These are phyloP conservation scores for Phytomonas francai DNA, from an alignment of 208 protist genomes.

Conservation along the genomic window DNA sequence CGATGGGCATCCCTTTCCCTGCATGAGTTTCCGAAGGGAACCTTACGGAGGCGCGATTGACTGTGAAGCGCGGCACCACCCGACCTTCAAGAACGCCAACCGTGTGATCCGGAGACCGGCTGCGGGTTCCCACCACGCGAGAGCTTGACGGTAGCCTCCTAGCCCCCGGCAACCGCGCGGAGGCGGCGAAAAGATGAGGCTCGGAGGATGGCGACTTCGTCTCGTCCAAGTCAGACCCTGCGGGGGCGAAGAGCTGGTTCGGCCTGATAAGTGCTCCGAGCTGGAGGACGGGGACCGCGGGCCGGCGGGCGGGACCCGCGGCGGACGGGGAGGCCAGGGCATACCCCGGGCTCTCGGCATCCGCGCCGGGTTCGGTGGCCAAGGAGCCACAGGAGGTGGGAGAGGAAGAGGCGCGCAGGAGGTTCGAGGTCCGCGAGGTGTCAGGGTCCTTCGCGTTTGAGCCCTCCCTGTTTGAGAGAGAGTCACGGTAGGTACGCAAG, in stretches of 20 bases:
- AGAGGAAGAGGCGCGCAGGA: no score
- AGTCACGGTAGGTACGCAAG: background rate
- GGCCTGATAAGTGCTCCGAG: background rate
- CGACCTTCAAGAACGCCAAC: background rate
- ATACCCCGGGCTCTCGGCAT: background rate
- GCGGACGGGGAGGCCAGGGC: background rate
- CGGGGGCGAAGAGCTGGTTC: background rate
- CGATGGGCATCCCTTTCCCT: background rate
- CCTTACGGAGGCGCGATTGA: background rate
- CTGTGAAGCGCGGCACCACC: background rate
- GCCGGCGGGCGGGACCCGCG: no score
- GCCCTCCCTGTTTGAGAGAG: background rate
- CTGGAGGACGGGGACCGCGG: background rate
- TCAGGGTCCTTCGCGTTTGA: background rate
- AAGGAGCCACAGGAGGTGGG: background rate
- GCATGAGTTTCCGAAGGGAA: background rate
- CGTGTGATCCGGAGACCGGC: background rate
- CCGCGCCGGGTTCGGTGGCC: background rate
- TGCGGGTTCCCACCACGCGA: background rate
- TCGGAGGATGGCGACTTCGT: background rate
- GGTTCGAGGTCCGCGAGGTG: background rate
- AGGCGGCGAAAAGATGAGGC: background rate
- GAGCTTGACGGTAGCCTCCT: background rate
- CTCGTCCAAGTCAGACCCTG: background rate
- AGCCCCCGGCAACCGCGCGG: no score